These are phyloP conservation scores for Tilletiaria anomala DNA, from an alignment of 1,284 basidiomycete genomes.

Conservation along the genomic window DNA sequence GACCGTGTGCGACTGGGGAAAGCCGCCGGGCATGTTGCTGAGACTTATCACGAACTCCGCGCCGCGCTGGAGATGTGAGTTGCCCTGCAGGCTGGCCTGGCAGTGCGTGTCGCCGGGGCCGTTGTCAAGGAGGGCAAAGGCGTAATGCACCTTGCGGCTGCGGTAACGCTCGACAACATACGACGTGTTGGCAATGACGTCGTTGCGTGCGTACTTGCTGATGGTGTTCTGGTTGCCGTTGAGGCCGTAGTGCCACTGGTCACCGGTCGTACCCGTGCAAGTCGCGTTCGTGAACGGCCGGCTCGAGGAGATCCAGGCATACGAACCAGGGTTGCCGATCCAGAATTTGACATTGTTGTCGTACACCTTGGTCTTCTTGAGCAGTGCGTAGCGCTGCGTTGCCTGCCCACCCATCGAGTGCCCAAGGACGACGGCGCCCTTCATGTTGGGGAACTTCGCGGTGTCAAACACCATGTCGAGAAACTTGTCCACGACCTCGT, in stretches of 20 bases:
- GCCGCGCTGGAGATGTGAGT: conserved; percentile 27
- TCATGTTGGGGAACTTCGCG: conserved; percentile 17
- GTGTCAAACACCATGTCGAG: conserved; percentile 23
- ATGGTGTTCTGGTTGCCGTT: conserved; percentile 10
- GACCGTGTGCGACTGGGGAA: conserved; percentile 21
- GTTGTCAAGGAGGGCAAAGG: conserved; percentile 27
- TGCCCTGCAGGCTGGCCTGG: conserved; percentile 17
- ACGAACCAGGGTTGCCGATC: conserved; percentile 30
- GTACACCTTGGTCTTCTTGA: conserved; percentile 11
- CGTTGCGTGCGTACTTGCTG: conserved; percentile 15
- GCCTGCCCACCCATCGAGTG: conserved; percentile 34
- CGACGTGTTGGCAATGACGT: conserved; percentile 11
- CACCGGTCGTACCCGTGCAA: conserved; percentile 6
- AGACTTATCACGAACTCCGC: conserved; percentile 15
- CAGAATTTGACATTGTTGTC: conserved; percentile 13
- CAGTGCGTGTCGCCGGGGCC: conserved; percentile 30
- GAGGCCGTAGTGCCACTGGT: conserved; percentile 23
- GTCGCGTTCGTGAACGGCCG: conserved; percentile 10
- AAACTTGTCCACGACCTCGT: conserved; percentile 21
- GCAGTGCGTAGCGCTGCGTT: conserved; percentile 19
- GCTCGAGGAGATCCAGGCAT: conserved; percentile 14
- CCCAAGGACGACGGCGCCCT: conserved; percentile 21
- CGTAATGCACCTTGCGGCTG: conserved; percentile 22
- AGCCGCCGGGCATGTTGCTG: conserved; percentile 5
- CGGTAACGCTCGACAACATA: conserved; percentile 12